These are phyloP conservation scores for Vaccinium vitisidaea DNA, from an alignment of 148 eudicot species.

Conservation along the genomic window DNA sequence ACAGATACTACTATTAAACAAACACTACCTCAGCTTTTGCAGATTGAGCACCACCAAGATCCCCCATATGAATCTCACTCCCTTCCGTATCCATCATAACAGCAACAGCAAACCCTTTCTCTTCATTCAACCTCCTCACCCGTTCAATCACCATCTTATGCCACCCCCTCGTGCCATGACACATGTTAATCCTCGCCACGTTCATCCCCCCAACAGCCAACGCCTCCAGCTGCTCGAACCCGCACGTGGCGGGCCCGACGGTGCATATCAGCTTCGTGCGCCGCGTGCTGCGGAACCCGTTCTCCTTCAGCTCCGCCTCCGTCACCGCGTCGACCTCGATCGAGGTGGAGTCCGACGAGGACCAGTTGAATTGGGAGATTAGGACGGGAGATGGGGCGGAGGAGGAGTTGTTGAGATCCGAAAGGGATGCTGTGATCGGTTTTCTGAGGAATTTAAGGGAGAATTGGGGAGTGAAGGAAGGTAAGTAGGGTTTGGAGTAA, in stretches of 20 bases:
- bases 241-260: constrained; percentile 71
- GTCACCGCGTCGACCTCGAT: constrained; percentile 84
- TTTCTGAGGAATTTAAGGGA: not conserved
- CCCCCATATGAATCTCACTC: constrained; percentile 99
- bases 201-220: constrained; percentile 94
- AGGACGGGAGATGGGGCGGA: constrained; percentile 6
- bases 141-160: constrained; percentile 65
- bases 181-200: constrained; percentile 91
- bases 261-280: constrained; percentile 83
- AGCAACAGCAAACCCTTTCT: constrained; percentile 88
- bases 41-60: constrained; percentile 81
- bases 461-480: constrained; percentile 18
- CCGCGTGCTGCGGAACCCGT: constrained; percentile 84
- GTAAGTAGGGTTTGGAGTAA: constrained; percentile 12
- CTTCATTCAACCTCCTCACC: constrained; percentile 79
- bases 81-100: constrained; percentile 99
- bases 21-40: constrained; percentile 77
- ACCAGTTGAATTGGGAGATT: not conserved
- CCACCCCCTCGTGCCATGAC: constrained; percentile 93
- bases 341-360: constrained; percentile 24
- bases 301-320: constrained; percentile 87
- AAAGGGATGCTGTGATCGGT: constrained; percentile 11
- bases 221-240: constrained; percentile 77
- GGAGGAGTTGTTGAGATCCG: constrained; percentile 17
- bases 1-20: too few species aligned